Conservation (phyloP, 1,284 basidiomycete genomes). For the Tilletiopsis washingtonensis region DNA sequence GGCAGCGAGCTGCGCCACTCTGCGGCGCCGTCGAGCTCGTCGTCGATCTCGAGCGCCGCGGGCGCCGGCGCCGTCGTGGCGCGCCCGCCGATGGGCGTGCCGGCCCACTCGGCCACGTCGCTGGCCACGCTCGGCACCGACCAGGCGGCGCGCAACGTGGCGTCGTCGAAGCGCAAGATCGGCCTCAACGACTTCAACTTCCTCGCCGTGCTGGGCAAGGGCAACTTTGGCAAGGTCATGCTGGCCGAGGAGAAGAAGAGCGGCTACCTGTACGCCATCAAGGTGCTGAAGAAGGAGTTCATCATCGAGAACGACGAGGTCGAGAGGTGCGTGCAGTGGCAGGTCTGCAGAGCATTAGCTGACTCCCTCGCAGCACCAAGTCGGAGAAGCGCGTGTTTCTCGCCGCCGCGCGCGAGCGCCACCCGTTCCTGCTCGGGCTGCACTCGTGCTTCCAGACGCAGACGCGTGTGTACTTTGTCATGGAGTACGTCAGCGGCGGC, state of each 20-base stretch:
- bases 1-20: background rate
- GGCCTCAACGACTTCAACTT: constrained; percentile 99
- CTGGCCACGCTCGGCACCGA: background rate
- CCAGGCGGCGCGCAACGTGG: constrained; percentile 17
- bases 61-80: background rate
- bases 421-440: constrained; percentile 91
- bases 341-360: background rate
- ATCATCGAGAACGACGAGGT: constrained; percentile 99
- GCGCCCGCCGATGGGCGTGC: background rate
- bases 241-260: constrained; percentile 93
- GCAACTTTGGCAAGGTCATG: constrained; percentile 99
- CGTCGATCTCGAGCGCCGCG: background rate
- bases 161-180: constrained; percentile 65
- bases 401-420: constrained; percentile 86
- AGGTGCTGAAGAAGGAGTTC: constrained; percentile 99
- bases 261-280: constrained; percentile 90
- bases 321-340: constrained; percentile 58
- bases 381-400: constrained; percentile 98
- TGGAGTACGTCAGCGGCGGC: constrained; percentile 67
- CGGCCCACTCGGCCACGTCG: background rate
- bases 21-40: constrained; percentile 12
- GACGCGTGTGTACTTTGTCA: constrained; percentile 82
- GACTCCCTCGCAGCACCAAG: constrained; percentile 62
- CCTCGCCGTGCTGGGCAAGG: constrained; percentile 94
- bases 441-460: constrained; percentile 99